Base-by-base conservation (phyloP, 305 asterid genomes). In the Solanum hybrid region DNA sequence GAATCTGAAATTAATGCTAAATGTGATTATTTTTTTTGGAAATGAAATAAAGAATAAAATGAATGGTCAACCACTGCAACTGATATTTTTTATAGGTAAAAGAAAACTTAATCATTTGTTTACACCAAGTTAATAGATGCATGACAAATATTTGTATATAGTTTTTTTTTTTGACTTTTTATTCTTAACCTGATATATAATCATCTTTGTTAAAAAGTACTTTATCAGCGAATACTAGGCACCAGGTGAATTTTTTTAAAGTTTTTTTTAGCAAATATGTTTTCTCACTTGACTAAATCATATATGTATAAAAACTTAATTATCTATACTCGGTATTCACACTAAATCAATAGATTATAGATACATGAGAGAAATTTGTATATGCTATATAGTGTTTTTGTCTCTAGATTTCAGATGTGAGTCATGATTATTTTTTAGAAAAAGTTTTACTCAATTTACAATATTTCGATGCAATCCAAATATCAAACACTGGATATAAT, bases 1-100 rank as follows among this genome's bases (percentile, higher is more conserved):
- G 35, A 79, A 79, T 79, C 86, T 79, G 86, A 38, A 81, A 60
- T 60, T 60, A 60, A 42, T 81, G 24, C 69, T 26, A 40, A 24
- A 80, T 26, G 26, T 40, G n/a, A 11, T 37, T n/a, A 0, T 60
- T 26, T 2, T 14, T 80, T 80, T 80, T 38, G 86, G 86, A 40
- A 81, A 81, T 81, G 37, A 81, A 81, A 64, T 42, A 81, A 40
- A 40, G 15, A 40, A 81, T n/a, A 81, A 81, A 81, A 26, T 14
- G 37, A 40, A 81, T 81, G 86, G 71, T 81, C 86, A 81, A 81
- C 35, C 15, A 42, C 14, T 26, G 71, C 8, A 81, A 26, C 24
- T 17, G n/a, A 56, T 19, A 7, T 19, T 60, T 60, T 56, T 19
- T 19, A 60, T 60, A 17, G 9, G n/a, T 56, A 56, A 56, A 17